These are phyloP conservation scores for Aureobasidium pullulans DNA, from an alignment of 2,329 filamentous ascomycete genomes.

Conservation along the genomic window DNA sequence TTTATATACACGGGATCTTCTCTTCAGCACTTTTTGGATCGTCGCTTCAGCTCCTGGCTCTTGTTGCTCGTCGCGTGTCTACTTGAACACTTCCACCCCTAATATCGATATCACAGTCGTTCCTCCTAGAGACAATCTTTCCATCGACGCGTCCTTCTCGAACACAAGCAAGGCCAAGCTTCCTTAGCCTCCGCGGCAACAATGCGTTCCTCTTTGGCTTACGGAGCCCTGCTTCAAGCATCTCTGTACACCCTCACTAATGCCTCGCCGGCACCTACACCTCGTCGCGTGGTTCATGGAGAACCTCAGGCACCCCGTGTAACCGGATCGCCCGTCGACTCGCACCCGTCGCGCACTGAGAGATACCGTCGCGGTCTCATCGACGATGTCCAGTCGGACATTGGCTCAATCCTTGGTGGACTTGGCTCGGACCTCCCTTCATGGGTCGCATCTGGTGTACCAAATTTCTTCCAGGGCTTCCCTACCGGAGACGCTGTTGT, in stretches of 20 bases:
- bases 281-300: conserved; percentile 13
- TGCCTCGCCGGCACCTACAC: conserved; percentile 19
- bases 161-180: conserved; percentile 11
- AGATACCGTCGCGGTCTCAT: conserved; percentile 43
- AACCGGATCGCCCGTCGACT: conserved; percentile 39
- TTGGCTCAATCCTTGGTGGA: conserved; percentile 35
- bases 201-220: conserved; percentile 11
- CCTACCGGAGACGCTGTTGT: conserved; percentile 39
- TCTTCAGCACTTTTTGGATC: background rate
- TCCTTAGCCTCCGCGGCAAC: background rate
- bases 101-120: background rate
- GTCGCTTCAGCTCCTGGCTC: background rate
- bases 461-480: conserved; percentile 60
- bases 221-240: conserved; percentile 13
- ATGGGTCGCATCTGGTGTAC: conserved; percentile 55
- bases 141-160: background rate
- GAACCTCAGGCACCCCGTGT: conserved; percentile 36
- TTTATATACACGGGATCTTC: background rate
- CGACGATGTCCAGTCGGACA: conserved; percentile 39
- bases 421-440: conserved; percentile 52
- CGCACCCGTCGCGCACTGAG: conserved; percentile 35
- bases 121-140: background rate
- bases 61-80: conserved; percentile 1
- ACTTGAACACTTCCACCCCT: background rate
- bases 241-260: conserved; percentile 18